Evolutionary conservation across 306 rosid species (phyloP).

Genomic region (Vicia faba): DNA sequence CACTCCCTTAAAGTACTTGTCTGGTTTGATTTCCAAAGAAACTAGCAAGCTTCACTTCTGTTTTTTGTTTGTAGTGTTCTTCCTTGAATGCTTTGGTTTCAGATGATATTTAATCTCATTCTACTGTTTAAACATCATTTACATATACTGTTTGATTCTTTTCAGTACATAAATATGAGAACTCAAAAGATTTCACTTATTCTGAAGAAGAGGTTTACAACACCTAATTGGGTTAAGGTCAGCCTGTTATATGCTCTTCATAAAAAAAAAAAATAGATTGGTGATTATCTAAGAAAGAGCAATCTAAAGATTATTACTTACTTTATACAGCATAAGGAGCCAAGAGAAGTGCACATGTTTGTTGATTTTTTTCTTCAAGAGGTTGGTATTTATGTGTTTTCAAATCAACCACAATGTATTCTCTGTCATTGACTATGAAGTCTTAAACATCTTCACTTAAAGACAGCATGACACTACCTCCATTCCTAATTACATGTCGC

Average conservation of each 20-base stretch:
- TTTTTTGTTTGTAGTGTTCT: constrained; percentile 2
- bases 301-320: constrained; percentile 34
- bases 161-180: constrained; percentile 83
- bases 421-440: constrained; percentile 8
- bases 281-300: constrained; percentile 24
- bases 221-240: constrained; percentile 95
- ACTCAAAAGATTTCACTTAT: constrained; percentile 82
- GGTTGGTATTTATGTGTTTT: constrained; percentile 54
- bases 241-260: constrained; percentile 36
- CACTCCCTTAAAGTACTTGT: neutral
- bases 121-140: constrained; percentile 17
- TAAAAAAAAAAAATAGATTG: constrained; percentile 1
- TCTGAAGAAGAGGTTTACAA: constrained; percentile 82
- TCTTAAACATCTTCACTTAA: constrained; percentile 7
- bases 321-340: constrained; percentile 91
- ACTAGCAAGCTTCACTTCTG: constrained; percentile 29
- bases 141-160: constrained; percentile 32
- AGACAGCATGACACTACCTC: constrained; percentile 8
- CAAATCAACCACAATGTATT: neutral
- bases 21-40: constrained; percentile 32
- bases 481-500: too few relatives aligned
- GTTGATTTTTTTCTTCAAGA: constrained; percentile 91
- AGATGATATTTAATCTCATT: constrained; percentile 22
- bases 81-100: constrained; percentile 30
- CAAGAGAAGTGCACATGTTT: constrained; percentile 96